Evolutionary conservation across 176 grass and related monocot genomes (phyloP).

Genomic region (Zea mays): DNA sequence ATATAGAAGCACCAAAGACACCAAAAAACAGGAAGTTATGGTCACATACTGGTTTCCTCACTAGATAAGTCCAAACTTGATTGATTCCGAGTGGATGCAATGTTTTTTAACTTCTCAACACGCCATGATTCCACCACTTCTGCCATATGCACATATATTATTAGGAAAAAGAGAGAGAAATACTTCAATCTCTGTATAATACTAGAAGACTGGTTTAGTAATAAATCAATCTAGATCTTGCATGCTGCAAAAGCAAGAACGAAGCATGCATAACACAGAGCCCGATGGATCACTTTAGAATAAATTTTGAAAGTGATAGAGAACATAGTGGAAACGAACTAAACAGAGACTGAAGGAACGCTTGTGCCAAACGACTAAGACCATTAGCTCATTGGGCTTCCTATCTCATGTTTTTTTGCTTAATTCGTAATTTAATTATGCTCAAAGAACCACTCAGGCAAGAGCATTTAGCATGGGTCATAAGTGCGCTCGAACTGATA

Average conservation of each 20-base stretch:
- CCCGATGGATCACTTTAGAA: neutral
- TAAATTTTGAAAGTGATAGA: neutral
- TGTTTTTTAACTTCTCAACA: slow-evolving; percentile 68
- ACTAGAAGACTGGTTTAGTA: neutral
- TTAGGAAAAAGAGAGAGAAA: slow-evolving; percentile 17
- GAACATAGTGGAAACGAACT: neutral
- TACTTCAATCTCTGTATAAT: neutral
- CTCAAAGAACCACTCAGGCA: slow-evolving; percentile 1
- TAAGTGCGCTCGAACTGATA: slow-evolving; percentile 7
- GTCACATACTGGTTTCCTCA: slow-evolving; percentile 65
- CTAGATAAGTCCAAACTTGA: slow-evolving; percentile 52
- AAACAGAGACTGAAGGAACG: neutral
- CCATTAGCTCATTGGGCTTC: neutral
- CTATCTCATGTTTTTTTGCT: neutral
- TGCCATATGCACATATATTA: slow-evolving; percentile 39
- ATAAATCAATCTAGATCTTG: slow-evolving; percentile 21
- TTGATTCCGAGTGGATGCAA: slow-evolving; percentile 48
- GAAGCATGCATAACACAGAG: slow-evolving; percentile 3
- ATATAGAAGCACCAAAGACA: neutral
- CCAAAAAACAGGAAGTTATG: slow-evolving; percentile 6
- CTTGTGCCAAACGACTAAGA: neutral
- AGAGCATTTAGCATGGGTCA: neutral
- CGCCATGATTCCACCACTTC: slow-evolving; percentile 72
- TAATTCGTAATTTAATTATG: neutral
- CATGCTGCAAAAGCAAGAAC: slow-evolving; percentile 17